A percentile compares a stretch with the other conserved stretches of the same genome.
These are phyloP conservation scores for Eremomyces bilateralis DNA, from an alignment of 495 filamentous ascomycete genomes.

Conservation along the genomic window DNA sequence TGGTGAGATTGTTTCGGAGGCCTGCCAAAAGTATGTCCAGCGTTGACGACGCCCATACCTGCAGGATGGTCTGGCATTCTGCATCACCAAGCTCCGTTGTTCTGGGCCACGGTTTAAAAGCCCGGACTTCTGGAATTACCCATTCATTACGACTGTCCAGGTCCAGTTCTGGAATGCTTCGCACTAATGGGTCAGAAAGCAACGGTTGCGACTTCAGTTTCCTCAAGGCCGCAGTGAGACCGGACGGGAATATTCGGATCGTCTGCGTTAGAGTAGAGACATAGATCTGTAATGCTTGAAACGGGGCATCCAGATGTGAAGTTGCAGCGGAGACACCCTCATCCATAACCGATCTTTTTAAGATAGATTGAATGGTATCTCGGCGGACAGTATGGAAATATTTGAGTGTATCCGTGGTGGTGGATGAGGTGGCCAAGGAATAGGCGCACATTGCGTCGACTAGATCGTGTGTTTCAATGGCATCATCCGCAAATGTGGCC, in stretches of 20 bases:
- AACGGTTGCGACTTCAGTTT: slow-evolving; percentile 47
- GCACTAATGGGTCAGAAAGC: slow-evolving; percentile 38
- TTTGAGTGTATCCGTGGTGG: slow-evolving; percentile 54
- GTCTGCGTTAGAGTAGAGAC: slow-evolving; percentile 27
- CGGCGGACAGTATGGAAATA: slow-evolving; percentile 62
- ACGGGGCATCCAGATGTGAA: slow-evolving; percentile 14
- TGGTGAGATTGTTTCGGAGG: no score
- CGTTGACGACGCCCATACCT: slow-evolving; percentile 52
- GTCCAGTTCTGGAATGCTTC: slow-evolving; percentile 41
- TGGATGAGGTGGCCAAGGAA: slow-evolving; percentile 61
- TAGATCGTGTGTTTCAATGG: slow-evolving; percentile 29
- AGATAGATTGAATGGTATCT: slow-evolving; percentile 31
- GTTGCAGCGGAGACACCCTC: slow-evolving; percentile 9
- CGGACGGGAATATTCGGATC: slow-evolving; percentile 47
- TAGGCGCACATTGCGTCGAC: slow-evolving; percentile 60
- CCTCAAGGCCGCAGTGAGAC: slow-evolving; percentile 45
- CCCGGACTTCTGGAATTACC: slow-evolving; percentile 63
- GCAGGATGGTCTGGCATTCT: slow-evolving; percentile 42
- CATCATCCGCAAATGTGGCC: slow-evolving; percentile 33
- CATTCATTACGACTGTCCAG: slow-evolving; percentile 66
- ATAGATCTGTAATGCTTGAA: slow-evolving; percentile 46
- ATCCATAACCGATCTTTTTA: no score
- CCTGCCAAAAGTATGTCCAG: no score
- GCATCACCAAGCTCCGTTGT: slow-evolving; percentile 52
- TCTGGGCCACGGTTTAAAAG: slow-evolving; percentile 78